phyloP scores from a whole-genome alignment of 306 rosid genomes.

The Vigna mungo region DNA sequence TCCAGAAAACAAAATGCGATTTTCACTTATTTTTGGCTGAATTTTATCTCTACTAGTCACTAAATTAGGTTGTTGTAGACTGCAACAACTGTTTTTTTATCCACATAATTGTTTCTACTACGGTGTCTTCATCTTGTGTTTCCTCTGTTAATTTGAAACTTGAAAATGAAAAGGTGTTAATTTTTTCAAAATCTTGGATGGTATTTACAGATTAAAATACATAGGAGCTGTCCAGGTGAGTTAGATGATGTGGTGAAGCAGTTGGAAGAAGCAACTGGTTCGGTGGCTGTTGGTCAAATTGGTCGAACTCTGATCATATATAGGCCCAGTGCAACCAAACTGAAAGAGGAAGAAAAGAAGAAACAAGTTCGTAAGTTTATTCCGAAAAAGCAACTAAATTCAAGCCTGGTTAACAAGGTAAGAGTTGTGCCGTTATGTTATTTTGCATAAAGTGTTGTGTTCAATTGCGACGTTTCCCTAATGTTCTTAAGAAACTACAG shows the following conservation, averaged over 20 bases:
- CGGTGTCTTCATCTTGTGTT: conserved; percentile 10
- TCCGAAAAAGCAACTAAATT: conserved; percentile 50
- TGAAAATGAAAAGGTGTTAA: neutral
- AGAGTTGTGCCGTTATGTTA: neutral
- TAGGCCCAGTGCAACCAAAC: conserved; percentile 81
- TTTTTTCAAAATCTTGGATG: conserved; percentile 26
- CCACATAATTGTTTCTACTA: neutral
- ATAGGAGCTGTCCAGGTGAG: conserved; percentile 86
- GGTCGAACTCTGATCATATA: conserved; percentile 84
- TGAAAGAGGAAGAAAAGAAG: conserved; percentile 90
- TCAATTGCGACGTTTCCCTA: conserved; percentile 13
- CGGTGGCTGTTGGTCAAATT: conserved; percentile 74
- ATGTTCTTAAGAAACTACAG: conserved; percentile 51
- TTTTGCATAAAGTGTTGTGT: conserved; percentile 1
- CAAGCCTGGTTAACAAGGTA: conserved; percentile 48
- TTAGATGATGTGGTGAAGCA: conserved; percentile 75
- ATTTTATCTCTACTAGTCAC: neutral
- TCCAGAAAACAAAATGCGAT: conserved; percentile 1
- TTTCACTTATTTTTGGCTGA: neutral
- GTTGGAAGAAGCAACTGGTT: conserved; percentile 72
- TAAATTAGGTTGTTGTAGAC: neutral
- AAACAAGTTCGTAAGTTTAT: conserved; percentile 53
- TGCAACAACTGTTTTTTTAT: neutral
- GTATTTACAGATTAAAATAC: conserved; percentile 76
- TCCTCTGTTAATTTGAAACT: neutral